phyloP scores from a whole-genome alignment of 768 basidiomycete genomes.

The Jaapia argillacea region DNA sequence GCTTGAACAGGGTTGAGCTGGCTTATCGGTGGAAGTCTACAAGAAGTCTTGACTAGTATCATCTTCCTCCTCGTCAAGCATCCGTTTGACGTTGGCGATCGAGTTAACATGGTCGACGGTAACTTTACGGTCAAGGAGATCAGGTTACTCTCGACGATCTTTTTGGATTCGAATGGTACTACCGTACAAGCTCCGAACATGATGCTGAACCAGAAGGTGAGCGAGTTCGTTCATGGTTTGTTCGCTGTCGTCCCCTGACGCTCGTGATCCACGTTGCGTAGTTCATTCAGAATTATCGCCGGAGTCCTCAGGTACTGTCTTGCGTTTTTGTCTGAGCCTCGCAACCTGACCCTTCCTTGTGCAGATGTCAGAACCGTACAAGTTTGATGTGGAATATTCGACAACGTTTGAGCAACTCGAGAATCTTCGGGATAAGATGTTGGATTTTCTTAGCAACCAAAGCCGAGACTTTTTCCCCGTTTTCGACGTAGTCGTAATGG shows the following conservation, averaged over 20 bases:
- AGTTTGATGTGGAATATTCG: slow-evolving; percentile 68
- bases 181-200: slow-evolving; percentile 65
- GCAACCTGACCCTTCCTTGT: slow-evolving; percentile 2
- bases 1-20: slow-evolving; percentile 75
- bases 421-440: slow-evolving; percentile 66
- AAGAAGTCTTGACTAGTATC: slow-evolving; percentile 76
- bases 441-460: slow-evolving; percentile 61
- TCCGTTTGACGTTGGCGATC: slow-evolving; percentile 76
- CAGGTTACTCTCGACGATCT: slow-evolving; percentile 67
- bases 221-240: slow-evolving; percentile 4
- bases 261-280: slow-evolving; percentile 16
- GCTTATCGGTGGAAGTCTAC: slow-evolving; percentile 75
- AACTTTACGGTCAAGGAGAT: slow-evolving; percentile 84
- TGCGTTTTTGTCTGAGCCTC: background rate
- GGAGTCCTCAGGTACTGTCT: slow-evolving; percentile 48
- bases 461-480: slow-evolving; percentile 65
- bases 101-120: slow-evolving; percentile 38
- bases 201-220: slow-evolving; percentile 43
- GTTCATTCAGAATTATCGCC: slow-evolving; percentile 65
- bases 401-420: slow-evolving; percentile 82
- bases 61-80: slow-evolving; percentile 90
- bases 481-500: slow-evolving; percentile 66
- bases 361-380: slow-evolving; percentile 71
- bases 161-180: slow-evolving; percentile 49
- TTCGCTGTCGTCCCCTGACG: background rate